phyloP scores from a whole-genome alignment of 2,329 filamentous ascomycete genomes.

The Alternaria sp. region DNA sequence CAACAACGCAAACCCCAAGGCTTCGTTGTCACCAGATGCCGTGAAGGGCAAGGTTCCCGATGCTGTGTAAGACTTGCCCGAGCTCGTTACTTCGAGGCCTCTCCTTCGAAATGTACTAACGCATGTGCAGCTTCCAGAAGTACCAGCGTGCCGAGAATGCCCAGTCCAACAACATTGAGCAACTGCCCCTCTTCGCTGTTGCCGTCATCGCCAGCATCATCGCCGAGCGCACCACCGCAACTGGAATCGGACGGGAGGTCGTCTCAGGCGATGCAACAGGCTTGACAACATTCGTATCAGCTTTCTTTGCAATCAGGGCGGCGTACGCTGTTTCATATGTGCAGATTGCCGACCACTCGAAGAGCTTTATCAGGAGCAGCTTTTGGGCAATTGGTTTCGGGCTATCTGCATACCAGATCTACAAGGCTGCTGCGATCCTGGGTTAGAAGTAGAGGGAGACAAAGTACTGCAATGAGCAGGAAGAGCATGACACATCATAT shows the following conservation, averaged over 20 bases:
- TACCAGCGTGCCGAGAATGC: slow-evolving; percentile 41
- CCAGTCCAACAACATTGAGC: slow-evolving; percentile 36
- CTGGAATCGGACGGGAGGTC: slow-evolving; percentile 18
- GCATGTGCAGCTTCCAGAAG: slow-evolving; percentile 26
- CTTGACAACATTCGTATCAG: slow-evolving; percentile 28
- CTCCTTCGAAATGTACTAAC: background rate
- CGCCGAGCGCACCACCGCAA: slow-evolving; percentile 32
- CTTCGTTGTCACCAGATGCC: slow-evolving; percentile 28
- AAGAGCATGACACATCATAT: background rate
- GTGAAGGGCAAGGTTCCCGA: slow-evolving; percentile 40
- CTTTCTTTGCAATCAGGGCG: slow-evolving; percentile 31
- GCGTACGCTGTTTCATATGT: slow-evolving; percentile 34
- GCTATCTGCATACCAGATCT: slow-evolving; percentile 30
- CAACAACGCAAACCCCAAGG: slow-evolving; percentile 40
- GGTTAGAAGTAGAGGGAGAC: slow-evolving; percentile 11
- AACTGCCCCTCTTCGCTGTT: slow-evolving; percentile 35
- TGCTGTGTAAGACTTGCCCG: slow-evolving; percentile 18
- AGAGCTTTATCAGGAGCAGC: slow-evolving; percentile 31
- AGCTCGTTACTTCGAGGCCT: background rate
- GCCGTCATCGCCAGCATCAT: slow-evolving; percentile 36
- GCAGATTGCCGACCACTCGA: slow-evolving; percentile 28
- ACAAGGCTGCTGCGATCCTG: slow-evolving; percentile 34
- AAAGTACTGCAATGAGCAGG: background rate
- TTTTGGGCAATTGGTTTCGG: slow-evolving; percentile 25
- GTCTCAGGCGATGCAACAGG: slow-evolving; percentile 29